phyloP scores from a whole-genome alignment of 2,329 filamentous ascomycete species.

The Periglandula ipomoeae region DNA sequence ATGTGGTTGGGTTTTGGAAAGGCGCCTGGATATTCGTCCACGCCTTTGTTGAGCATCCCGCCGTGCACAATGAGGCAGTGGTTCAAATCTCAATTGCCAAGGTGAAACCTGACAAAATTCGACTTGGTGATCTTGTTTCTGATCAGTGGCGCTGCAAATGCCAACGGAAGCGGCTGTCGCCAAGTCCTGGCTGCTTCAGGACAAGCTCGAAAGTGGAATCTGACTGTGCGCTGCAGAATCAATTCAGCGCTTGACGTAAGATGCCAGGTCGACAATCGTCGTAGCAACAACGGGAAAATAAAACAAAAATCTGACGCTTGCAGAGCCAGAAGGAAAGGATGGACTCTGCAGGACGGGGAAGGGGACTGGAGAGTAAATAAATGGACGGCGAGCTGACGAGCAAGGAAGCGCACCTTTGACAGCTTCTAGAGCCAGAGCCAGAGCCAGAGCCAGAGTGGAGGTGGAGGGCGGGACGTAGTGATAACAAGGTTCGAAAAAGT shows the following conservation, averaged over 20 bases:
- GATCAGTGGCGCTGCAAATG: background rate
- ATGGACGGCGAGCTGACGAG: background rate
- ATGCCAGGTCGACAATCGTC: background rate
- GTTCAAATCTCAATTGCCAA: background rate
- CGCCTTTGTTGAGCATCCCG: no score
- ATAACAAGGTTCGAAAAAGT: background rate
- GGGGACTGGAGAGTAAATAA: no score
- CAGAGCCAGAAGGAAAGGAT: no score
- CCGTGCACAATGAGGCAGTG: background rate
- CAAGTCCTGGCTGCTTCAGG: slow-evolving; percentile 2
- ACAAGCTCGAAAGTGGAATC: background rate
- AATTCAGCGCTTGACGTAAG: background rate
- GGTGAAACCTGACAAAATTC: background rate
- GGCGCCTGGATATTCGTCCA: no score
- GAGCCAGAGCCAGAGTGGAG: no score
- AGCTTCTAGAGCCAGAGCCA: no score
- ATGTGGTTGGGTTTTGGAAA: no score
- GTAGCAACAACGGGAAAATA: background rate
- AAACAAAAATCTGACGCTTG: background rate
- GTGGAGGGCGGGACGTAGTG: background rate
- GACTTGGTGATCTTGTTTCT: background rate
- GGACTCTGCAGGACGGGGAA: no score
- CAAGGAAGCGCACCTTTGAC: background rate
- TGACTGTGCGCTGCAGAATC: background rate
- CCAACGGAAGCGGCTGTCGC: background rate